Base-by-base conservation (phyloP, 2,329 filamentous ascomycete genomes). In the Zasmidium citrigriseum region DNA sequence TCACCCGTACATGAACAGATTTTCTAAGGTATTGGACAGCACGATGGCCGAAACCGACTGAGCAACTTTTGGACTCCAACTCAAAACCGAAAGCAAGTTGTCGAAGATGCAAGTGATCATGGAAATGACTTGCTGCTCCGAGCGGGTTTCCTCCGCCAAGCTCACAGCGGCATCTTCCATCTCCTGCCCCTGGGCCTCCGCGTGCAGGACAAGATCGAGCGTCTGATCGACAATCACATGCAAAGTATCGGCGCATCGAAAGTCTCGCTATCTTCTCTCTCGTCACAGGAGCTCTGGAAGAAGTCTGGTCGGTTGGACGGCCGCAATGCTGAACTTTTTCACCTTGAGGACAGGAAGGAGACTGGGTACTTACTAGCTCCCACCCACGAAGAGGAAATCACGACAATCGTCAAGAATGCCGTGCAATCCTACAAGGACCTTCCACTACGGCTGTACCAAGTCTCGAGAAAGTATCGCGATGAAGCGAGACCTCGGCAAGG, bases 311-410 rank as follows among this genome's bases (percentile, higher is more conserved):
- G 95, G 20, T 79, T 96, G n/a, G 82, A 88, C 24, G 56, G 62
- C 11, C 67, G 67, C 46, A 66, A 68, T 38, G 66, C 67, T 12
- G 69, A 95, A 87, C 82, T 97, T 20, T 93, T 97, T 66, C 86
- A 84, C 45, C 84, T 98, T 48, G 77, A 82, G 46, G 95, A 98
- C 74, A 86, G 95, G 56, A 95, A 89, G 73, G 84, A 89, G 5
- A 79, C 83, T 0, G 81, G 83, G 3, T 90, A 90, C 61, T 81
- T 99, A 25, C 83, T 99, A 3, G 89, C 92, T 1, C 95, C 95
- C 0, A 99, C 95, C 0, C 95, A 99, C 62, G 95, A 99, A 71
- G 95, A 99, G 73, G 95, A 99, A 72, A 95, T 99, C 66, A 99
- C 95, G 0, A 79, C 83, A 0, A 79, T 99, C 2, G 90, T 97